Percentiles rank a stretch among this genome's conserved stretches.
These are phyloP conservation scores for Hypoxylon fragiforme DNA, from an alignment of 495 filamentous ascomycete species.

Conservation along the genomic window DNA sequence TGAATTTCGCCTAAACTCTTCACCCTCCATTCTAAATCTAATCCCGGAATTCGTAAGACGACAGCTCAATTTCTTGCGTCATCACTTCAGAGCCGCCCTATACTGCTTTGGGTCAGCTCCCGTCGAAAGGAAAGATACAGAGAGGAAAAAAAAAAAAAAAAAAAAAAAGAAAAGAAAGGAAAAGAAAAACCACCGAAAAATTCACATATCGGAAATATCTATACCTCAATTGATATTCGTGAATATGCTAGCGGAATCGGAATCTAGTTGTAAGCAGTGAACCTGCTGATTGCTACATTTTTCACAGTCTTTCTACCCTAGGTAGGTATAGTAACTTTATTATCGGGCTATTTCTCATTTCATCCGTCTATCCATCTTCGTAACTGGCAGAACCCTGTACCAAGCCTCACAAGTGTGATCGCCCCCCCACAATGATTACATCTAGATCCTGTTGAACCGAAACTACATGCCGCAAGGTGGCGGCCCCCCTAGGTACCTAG, in stretches of 20 bases:
- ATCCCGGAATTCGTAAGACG: conserved; percentile 21
- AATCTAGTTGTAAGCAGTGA: no score
- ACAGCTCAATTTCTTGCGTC: conserved; percentile 35
- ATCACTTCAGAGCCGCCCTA: conserved; percentile 30
- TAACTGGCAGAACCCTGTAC: conserved; percentile 22
- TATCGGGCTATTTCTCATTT: conserved; percentile 28
- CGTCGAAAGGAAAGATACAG: background rate
- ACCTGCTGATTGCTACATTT: conserved; percentile 8
- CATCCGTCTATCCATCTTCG: conserved; percentile 18
- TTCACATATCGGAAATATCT: background rate
- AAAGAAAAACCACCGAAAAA: background rate
- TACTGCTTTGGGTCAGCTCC: conserved; percentile 15
- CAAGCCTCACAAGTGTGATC: conserved; percentile 39
- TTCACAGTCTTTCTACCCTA: conserved; percentile 7
- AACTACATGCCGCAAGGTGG: conserved; percentile 31
- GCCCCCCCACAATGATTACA: conserved; percentile 37
- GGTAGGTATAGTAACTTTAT: no score
- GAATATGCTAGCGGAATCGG: background rate
- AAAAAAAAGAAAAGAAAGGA: background rate
- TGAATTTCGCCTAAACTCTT: conserved; percentile 34
- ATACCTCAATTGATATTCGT: no score
- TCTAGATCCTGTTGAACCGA: conserved; percentile 36
- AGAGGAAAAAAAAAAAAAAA: background rate
- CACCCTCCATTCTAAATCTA: conserved; percentile 24
- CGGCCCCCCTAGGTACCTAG: conserved; percentile 30